A percentile compares a stretch with the other conserved stretches of the same genome.
These are phyloP conservation scores for Drechslerella stenobrocha DNA, from an alignment of 2,329 filamentous ascomycete species.

Conservation along the genomic window DNA sequence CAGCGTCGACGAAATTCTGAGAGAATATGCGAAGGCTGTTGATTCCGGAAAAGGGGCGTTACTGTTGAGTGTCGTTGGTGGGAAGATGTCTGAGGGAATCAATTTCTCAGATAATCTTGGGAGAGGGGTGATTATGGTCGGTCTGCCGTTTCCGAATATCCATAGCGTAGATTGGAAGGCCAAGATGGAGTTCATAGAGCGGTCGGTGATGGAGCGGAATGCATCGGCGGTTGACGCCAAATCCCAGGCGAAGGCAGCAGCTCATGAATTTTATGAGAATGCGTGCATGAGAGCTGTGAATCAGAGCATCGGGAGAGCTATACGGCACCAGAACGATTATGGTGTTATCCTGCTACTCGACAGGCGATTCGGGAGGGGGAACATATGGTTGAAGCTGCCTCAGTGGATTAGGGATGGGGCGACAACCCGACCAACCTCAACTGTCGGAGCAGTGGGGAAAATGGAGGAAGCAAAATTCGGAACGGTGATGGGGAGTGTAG, in stretches of 20 bases:
- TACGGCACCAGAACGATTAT: conserved; percentile 84
- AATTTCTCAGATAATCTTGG: conserved; percentile 91
- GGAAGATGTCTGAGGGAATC: conserved; percentile 95
- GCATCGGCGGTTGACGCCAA: conserved; percentile 16
- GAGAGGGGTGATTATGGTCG: conserved; percentile 86
- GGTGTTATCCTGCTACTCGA: conserved; percentile 87
- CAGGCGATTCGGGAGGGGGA: conserved; percentile 71
- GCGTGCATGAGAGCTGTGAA: conserved; percentile 96
- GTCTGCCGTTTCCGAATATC: conserved; percentile 88
- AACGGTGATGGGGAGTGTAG: conserved; percentile 64
- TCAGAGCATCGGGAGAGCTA: conserved; percentile 90
- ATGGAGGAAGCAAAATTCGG: conserved; percentile 56
- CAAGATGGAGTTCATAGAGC: conserved; percentile 82
- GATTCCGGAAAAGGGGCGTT: conserved; percentile 68
- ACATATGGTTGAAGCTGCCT: conserved; percentile 78
- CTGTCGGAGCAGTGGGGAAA: neutral
- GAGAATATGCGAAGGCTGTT: conserved; percentile 72
- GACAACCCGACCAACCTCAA: conserved; percentile 55
- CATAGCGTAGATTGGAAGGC: conserved; percentile 90
- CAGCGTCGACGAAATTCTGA: conserved; percentile 69
- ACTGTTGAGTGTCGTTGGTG: conserved; percentile 86
- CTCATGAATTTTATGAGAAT: conserved; percentile 58
- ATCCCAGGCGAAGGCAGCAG: conserved; percentile 56
- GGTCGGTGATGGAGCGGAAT: conserved; percentile 59
- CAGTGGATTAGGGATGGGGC: conserved; percentile 80